phyloP scores from a whole-genome alignment of 129 eudicot genomes.

The Deinandra increscens region DNA sequence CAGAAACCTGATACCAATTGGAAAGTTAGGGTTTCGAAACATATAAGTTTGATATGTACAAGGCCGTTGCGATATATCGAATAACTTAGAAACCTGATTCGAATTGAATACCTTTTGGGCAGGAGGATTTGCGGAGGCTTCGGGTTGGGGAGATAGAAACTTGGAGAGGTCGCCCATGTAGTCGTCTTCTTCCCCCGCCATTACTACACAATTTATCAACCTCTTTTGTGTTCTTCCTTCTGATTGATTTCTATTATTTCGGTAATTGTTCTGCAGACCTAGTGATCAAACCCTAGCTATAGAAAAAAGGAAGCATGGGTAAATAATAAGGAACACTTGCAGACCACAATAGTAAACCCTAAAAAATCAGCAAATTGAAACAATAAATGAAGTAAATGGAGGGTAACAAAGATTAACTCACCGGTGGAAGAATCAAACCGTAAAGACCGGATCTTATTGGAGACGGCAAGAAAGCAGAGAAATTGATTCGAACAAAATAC shows the following conservation, averaged over 20 bases:
- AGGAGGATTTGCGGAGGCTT: constrained; percentile 31
- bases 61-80: background rate
- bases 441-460: constrained; percentile 26
- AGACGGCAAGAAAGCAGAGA: constrained; percentile 19
- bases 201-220: constrained; percentile 8
- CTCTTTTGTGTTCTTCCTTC: background rate
- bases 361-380: constrained; percentile 2
- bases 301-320: constrained; percentile 4
- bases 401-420: constrained; percentile 18
- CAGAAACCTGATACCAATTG: constrained; percentile 36
- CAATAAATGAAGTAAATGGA: background rate
- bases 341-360: constrained; percentile 18
- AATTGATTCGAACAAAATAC: constrained; percentile 4
- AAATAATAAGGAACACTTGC: background rate
- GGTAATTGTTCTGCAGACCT: background rate
- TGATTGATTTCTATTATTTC: background rate
- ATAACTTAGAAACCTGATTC: no score
- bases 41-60: background rate
- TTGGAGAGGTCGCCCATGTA: constrained; percentile 93
- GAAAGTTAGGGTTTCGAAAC: constrained; percentile 21
- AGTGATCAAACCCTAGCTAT: constrained; percentile 2
- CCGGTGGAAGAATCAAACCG: constrained; percentile 21
- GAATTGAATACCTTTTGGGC: constrained; percentile 58
- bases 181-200: constrained; percentile 80
- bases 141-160: constrained; percentile 55